Evolutionary conservation across 202 grass and related monocot genomes (phyloP), one percentile per base, ranked within the genome.

Genomic region (Digitaria exilis): DNA sequence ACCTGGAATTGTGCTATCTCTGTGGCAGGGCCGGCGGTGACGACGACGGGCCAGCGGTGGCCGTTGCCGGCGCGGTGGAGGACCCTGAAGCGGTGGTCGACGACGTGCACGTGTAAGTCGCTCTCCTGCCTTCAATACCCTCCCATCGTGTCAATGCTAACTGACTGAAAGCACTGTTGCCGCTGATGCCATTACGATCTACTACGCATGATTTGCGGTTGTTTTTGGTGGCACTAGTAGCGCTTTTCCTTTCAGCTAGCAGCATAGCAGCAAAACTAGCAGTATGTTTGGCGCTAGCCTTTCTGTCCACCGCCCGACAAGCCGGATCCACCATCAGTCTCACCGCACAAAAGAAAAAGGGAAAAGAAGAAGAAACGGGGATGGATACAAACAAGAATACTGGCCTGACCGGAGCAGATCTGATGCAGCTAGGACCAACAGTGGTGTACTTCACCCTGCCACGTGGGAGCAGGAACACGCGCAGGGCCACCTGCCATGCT

Each of bases 71-170:
- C 48, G 90, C 90, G 61, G 95, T 92, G 71, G 89, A 91, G 3
- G 90, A 98, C 54, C 95, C 95, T 25, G 95, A 98, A 61, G 64
- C 69, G 69, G 83, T 93, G 68, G 92, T 28, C 48, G 82, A 87
- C 5, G 73, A 93, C 8, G 90, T 95, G 73, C 86, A 88, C 81
- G 90, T 85, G 95, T 98, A 91, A 67, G 95, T 85, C 75, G 3
- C 55, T 51, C 39, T 89, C 70, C 42, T 22, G 2, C 29, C 29
- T 83, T 63, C 30, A 45, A 34, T 65, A 54, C 60, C 29, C 2
- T 14, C 10, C 2, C 12, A 42, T 30, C 55, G 1, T 29, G 3
- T 2, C 30, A 6, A 6, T 19, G 39, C 74, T 22, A 77, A 66
- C 21, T 1, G 13, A 62, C 30, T 15, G 17, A 9, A 9, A 71